These are phyloP conservation scores for Euphorbia celastroides DNA, from an alignment of 441 rosid genomes.

Conservation along the genomic window DNA sequence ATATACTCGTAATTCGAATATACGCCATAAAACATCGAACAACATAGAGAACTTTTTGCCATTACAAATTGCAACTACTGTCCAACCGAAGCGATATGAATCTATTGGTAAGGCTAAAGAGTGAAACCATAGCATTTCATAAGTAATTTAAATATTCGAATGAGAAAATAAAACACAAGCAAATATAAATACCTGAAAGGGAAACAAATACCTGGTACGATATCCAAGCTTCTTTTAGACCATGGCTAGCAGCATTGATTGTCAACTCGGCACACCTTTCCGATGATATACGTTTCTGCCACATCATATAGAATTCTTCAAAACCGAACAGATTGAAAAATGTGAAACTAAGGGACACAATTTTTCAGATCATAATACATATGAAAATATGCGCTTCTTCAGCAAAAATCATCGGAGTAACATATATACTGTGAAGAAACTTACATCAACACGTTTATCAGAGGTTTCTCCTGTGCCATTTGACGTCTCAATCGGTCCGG, in stretches of 20 bases:
- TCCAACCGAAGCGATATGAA: neutral
- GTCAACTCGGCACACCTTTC: constrained; percentile 84
- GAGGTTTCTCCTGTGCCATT: constrained; percentile 53
- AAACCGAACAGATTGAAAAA: neutral
- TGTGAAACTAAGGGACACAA: neutral
- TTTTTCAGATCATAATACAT: neutral
- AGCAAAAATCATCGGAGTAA: neutral
- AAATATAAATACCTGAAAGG: neutral
- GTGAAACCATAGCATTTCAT: neutral
- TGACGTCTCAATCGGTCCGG: constrained; percentile 83
- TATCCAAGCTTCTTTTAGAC: constrained; percentile 93
- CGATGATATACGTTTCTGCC: constrained; percentile 72
- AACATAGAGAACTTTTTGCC: too few relatives aligned
- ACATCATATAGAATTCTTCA: neutral
- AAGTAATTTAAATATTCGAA: neutral
- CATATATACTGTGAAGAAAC: neutral
- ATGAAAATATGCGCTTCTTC: too few relatives aligned
- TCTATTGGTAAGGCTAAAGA: neutral
- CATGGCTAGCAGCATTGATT: constrained; percentile 70
- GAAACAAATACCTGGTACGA: constrained; percentile 64
- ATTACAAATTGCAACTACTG: neutral
- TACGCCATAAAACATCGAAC: too few relatives aligned
- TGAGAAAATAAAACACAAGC: neutral
- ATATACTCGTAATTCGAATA: too few relatives aligned
- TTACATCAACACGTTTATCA: constrained; percentile 50